These are phyloP conservation scores for Phylloporus arenicola DNA, from an alignment of 768 basidiomycete species.

Conservation along the genomic window DNA sequence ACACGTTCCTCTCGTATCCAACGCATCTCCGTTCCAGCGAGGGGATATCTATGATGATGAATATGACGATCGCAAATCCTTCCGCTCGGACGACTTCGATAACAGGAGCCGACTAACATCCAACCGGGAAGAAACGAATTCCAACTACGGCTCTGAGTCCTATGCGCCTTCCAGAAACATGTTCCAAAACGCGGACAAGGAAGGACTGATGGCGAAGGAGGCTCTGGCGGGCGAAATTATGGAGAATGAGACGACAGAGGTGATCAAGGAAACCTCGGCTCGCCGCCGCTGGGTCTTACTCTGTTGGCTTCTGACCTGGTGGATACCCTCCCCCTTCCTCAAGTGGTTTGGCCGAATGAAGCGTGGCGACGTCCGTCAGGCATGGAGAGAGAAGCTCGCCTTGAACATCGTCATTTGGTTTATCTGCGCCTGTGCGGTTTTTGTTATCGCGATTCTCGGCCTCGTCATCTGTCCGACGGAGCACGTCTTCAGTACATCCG, in stretches of 20 bases:
- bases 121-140: slow-evolving; percentile 69
- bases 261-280: slow-evolving; percentile 75
- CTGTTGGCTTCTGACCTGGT: slow-evolving; percentile 88
- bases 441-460: slow-evolving; percentile 88
- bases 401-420: slow-evolving; percentile 97
- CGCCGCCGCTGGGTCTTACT: slow-evolving; percentile 83
- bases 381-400: slow-evolving; percentile 96
- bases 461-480: slow-evolving; percentile 90
- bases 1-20: slow-evolving; percentile 75
- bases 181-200: slow-evolving; percentile 83
- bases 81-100: slow-evolving; percentile 76
- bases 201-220: slow-evolving; percentile 73
- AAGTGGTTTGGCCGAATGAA: slow-evolving; percentile 85
- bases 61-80: slow-evolving; percentile 70
- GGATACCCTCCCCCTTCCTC: slow-evolving; percentile 73
- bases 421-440: slow-evolving; percentile 79
- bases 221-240: slow-evolving; percentile 77
- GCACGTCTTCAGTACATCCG: slow-evolving; percentile 78
- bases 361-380: slow-evolving; percentile 86
- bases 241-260: slow-evolving; percentile 85
- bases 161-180: slow-evolving; percentile 94
- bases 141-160: slow-evolving; percentile 85
- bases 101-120: slow-evolving; percentile 73
- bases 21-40: slow-evolving; percentile 79
- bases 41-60: slow-evolving; percentile 71